A percentile compares a stretch with the other conserved stretches of the same genome.
Conservation (phyloP, 2,329 filamentous ascomycete genomes). For the Albophoma yamanashiensis region DNA sequence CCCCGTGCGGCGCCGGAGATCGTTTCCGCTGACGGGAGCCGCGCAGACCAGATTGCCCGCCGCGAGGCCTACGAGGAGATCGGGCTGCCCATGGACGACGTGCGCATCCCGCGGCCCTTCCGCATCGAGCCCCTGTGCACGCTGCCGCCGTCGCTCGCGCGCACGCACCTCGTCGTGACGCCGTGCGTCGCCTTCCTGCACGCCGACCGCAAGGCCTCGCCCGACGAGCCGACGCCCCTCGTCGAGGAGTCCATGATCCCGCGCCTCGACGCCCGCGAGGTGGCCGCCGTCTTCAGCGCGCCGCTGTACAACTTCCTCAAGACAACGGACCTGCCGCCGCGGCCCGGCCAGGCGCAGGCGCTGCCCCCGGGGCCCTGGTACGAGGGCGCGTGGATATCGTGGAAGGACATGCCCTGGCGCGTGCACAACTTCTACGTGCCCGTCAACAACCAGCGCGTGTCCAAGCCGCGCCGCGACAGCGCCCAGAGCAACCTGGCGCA, state of each 20-base stretch:
- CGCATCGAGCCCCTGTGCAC: conserved; percentile 79
- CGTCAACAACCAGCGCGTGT: conserved; percentile 58
- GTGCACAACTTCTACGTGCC: conserved; percentile 92
- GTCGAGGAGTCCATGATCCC: conserved; percentile 68
- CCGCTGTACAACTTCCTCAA: conserved; percentile 76
- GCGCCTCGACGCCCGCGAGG: conserved; percentile 75
- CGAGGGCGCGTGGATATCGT: conserved; percentile 69
- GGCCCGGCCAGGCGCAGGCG: conserved; percentile 15
- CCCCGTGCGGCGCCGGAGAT: too few species aligned
- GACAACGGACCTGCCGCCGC: conserved; percentile 41
- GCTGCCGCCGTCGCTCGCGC: conserved; percentile 65
- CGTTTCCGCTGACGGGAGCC: background rate
- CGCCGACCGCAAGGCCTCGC: conserved; percentile 34
- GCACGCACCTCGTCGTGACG: conserved; percentile 62
- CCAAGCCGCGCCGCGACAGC: conserved; percentile 39
- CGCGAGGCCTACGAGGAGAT: conserved; percentile 92
- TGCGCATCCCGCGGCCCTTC: conserved; percentile 64
- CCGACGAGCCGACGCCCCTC: conserved; percentile 23
- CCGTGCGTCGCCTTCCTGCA: conserved; percentile 73
- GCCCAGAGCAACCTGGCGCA: conserved; percentile 32
- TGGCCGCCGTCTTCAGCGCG: conserved; percentile 87
- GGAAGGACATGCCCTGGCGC: conserved; percentile 68
- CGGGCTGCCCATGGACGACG: conserved; percentile 65
- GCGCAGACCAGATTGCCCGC: conserved; percentile 65
- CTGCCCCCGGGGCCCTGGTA: conserved; percentile 64